Evolutionary conservation across 139 green algal species (phyloP).

Genomic region (Tetradesmus lagerheimii): DNA sequence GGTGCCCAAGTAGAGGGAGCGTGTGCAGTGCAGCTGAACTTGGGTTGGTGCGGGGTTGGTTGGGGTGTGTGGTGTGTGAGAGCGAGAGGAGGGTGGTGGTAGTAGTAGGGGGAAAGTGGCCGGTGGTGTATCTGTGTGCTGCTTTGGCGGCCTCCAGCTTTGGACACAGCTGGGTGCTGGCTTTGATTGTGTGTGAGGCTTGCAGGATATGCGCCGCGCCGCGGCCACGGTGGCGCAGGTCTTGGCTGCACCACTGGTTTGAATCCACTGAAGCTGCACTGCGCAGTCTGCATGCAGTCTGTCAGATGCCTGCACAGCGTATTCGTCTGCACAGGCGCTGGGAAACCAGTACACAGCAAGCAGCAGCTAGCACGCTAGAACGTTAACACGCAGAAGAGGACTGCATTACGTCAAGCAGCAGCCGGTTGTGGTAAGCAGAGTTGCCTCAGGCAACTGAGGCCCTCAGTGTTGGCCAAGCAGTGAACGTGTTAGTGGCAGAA

Average conservation of each 20-base stretch:
- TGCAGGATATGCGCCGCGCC: not conserved
- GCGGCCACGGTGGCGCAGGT: not conserved
- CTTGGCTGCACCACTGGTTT: not conserved
- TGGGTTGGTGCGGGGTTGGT: not conserved
- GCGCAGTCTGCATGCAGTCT: too few relatives aligned
- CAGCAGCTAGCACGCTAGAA: too few relatives aligned
- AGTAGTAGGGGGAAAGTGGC: not conserved
- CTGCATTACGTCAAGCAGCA: too few relatives aligned
- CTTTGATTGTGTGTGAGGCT: not conserved
- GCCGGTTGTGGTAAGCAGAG: too few relatives aligned
- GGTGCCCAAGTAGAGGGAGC: constrained; percentile 19
- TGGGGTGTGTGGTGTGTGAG: not conserved
- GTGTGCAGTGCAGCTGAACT: not conserved
- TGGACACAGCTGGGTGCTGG: not conserved
- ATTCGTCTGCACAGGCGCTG: too few relatives aligned
- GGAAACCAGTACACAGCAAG: too few relatives aligned
- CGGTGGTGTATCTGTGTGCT: not conserved
- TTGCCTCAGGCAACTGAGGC: too few relatives aligned
- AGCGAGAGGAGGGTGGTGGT: not conserved
- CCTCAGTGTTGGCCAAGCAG: too few relatives aligned
- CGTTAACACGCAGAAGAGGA: too few relatives aligned
- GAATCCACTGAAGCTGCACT: too few relatives aligned
- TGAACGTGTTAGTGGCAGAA: too few relatives aligned
- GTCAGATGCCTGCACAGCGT: too few relatives aligned
- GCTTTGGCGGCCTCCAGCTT: not conserved